Evolutionary conservation across 805 yeast species (phyloP), one percentile per base, ranked within the genome.

Genomic region (Lipomyces oligophaga): DNA sequence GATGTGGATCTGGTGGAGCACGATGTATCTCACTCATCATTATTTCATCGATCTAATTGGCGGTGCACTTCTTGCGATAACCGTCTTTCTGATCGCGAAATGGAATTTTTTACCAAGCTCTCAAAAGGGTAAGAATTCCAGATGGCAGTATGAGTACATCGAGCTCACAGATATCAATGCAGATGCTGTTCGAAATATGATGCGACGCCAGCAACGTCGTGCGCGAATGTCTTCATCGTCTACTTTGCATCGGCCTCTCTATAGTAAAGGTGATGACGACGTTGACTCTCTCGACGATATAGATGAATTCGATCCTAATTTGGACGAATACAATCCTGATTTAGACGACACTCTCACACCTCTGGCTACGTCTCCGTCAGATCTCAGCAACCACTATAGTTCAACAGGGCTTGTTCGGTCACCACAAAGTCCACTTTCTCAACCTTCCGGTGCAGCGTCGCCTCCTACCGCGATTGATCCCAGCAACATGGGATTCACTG

Each of bases 1-100:
- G 11, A 68, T 79, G 54, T 87, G 95, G 94, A 75, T 90, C 58
- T 90, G 97, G 97, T 93, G 96, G 95, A 78, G 93, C 42, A 93
- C 97, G 11, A 93, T 90, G 98, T 90, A 90, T 67, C 74, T 90
- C 61, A 90, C 97, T 0, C 97, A 90, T 67, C 98, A 90, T 67
- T 90, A 93, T 65, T 90, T 90, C 62, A 80, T 90, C 51, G 97
- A 90, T 64, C 76, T 90, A 44, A 85, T 86, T 60, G 93, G 87
- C 16, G 98, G 98, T 19, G 90, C 96, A 1, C 75, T 79, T 18
- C 72, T 93, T 47, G 80, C 96, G 0, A 74, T 81, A 47, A 65
- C 76, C 15, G 80, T 85, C 27, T 90, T 86, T 66, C 73, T 77
- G 51, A 75, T 80, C 58, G 79, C 87, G 43, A 81, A 80, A 62